These are phyloP conservation scores for Boletus sp. DNA, from an alignment of 1,284 basidiomycete genomes.

Conservation along the genomic window DNA sequence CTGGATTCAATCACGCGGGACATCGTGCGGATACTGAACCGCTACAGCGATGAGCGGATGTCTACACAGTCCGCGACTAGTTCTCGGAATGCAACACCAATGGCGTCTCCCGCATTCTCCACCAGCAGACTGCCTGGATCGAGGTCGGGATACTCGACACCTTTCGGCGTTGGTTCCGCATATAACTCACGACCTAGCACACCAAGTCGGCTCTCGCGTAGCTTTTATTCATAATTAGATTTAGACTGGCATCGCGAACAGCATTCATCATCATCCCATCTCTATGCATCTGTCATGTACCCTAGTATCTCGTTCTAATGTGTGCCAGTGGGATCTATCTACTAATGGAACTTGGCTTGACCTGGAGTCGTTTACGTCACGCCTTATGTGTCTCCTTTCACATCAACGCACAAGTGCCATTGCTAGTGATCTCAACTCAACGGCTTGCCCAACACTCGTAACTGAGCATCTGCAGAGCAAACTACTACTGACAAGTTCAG, in stretches of 20 bases:
- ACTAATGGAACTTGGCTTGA: not conserved
- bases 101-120: conserved; percentile 43
- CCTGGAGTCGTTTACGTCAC: not conserved
- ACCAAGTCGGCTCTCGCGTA: conserved; percentile 50
- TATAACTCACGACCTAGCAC: conserved; percentile 65
- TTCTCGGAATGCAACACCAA: conserved; percentile 66
- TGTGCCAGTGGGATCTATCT: conserved; percentile 15
- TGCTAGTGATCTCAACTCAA: not conserved
- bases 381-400: not conserved
- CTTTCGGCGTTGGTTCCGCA: conserved; percentile 44
- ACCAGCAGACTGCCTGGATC: conserved; percentile 39
- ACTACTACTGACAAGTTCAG: not conserved
- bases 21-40: conserved; percentile 69
- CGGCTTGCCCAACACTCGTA: not conserved
- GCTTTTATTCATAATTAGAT: conserved; percentile 24
- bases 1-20: conserved; percentile 72
- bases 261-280: conserved; percentile 5
- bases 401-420: not conserved
- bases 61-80: conserved; percentile 54
- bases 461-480: not conserved
- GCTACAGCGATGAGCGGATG: conserved; percentile 61
- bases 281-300: conserved; percentile 14
- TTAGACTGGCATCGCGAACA: conserved; percentile 4
- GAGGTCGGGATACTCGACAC: conserved; percentile 56
- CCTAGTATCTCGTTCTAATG: conserved; percentile 21